Evolutionary conservation across 768 basidiomycete species (phyloP).

Genomic region (Lentinula aciculospora): DNA sequence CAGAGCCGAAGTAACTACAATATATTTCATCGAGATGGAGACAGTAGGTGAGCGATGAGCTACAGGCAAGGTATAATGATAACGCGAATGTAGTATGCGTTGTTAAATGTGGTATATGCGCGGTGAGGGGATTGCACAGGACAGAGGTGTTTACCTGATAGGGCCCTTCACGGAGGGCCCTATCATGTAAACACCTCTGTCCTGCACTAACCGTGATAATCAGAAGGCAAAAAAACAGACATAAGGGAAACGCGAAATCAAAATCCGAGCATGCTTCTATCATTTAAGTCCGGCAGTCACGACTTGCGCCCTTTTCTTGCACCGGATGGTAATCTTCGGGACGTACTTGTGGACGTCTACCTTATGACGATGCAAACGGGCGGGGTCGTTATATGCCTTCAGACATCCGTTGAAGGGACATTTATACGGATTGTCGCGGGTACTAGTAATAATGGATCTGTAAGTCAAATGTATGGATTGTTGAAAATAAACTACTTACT

Average conservation of each 20-base stretch:
- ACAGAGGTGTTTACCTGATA: neutral
- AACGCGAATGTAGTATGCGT: neutral
- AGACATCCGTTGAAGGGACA: slow-evolving; percentile 44
- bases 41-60: too few species aligned
- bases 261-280: too few species aligned
- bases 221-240: too few species aligned
- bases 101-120: neutral
- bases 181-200: neutral
- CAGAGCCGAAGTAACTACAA: too few species aligned
- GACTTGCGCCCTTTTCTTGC: slow-evolving; percentile 29
- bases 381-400: slow-evolving; percentile 57
- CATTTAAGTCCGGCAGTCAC: too few species aligned
- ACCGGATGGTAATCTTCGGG: slow-evolving; percentile 29
- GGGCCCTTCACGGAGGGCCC: too few species aligned
- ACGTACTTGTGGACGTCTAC: slow-evolving; percentile 45
- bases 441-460: slow-evolving; percentile 29
- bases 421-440: slow-evolving; percentile 48
- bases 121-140: neutral
- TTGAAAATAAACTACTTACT: slow-evolving; percentile 18
- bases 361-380: slow-evolving; percentile 57
- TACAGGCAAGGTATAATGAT: too few species aligned
- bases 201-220: too few species aligned
- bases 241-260: too few species aligned
- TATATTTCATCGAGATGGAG: too few species aligned
- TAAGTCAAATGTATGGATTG: neutral